phyloP scores from a whole-genome alignment of 345 rosid species.

The Leavenworthia alabamica region DNA sequence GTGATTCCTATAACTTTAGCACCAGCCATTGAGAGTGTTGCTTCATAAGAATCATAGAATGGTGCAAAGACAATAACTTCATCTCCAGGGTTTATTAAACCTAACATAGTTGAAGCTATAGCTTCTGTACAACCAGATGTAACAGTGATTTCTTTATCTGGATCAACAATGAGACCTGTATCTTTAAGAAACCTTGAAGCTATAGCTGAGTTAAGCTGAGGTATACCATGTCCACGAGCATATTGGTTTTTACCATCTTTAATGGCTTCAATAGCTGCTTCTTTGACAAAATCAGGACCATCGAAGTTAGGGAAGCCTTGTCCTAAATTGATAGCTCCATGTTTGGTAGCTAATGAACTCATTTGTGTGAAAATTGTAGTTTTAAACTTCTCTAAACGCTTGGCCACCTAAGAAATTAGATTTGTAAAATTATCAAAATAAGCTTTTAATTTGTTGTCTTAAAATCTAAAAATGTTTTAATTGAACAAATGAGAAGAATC shows the following conservation, averaged over 20 bases:
- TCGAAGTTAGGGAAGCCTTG: constrained; percentile 98
- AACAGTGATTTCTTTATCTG: constrained; percentile 83
- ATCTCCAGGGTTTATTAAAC: constrained; percentile 85
- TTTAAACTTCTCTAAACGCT: constrained; percentile 89
- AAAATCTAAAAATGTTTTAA: too few relatives aligned
- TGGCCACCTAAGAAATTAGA: constrained; percentile 47
- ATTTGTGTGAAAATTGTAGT: constrained; percentile 92
- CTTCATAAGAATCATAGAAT: constrained; percentile 88
- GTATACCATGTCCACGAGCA: constrained; percentile 81
- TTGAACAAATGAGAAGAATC: background rate
- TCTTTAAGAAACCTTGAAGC: constrained; percentile 66
- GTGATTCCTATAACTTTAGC: constrained; percentile 75
- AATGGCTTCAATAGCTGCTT: constrained; percentile 88
- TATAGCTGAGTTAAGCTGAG: constrained; percentile 64
- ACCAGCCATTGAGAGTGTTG: constrained; percentile 94
- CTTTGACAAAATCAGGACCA: constrained; percentile 92
- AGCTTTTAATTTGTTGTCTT: too few relatives aligned
- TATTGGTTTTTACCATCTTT: constrained; percentile 89
- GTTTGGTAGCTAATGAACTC: constrained; percentile 75
- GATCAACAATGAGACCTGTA: constrained; percentile 67
- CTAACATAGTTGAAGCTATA: constrained; percentile 78
- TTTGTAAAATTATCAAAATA: too few relatives aligned
- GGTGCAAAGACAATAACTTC: constrained; percentile 93
- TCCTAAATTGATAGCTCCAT: constrained; percentile 87
- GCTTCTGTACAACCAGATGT: constrained; percentile 98